These are phyloP conservation scores for Lachancea waltii DNA, from an alignment of 805 yeast species.

Conservation along the genomic window DNA sequence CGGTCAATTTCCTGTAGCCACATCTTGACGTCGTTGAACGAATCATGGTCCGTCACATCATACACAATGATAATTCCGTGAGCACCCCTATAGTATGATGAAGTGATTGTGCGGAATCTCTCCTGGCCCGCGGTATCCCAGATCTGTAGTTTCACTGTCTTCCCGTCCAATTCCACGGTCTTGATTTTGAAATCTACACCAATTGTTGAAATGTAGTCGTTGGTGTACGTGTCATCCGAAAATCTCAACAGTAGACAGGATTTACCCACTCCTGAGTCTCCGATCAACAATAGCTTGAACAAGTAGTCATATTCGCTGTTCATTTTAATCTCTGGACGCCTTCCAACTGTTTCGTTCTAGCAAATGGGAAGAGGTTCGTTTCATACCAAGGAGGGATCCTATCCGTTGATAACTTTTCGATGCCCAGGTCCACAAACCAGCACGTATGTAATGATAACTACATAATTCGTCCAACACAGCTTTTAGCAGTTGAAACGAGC, in stretches of 20 bases:
- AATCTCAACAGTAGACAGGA: conserved; percentile 91
- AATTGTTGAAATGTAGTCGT: conserved; percentile 93
- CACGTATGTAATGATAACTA: no score
- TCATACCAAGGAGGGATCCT: not conserved
- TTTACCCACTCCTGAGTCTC: conserved; percentile 98
- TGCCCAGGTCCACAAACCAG: not conserved
- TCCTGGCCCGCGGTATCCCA: conserved; percentile 99
- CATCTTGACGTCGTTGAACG: conserved; percentile 92
- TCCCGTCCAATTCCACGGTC: conserved; percentile 91
- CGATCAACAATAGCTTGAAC: conserved; percentile 89
- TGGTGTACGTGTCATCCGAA: conserved; percentile 95
- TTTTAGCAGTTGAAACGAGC: no score
- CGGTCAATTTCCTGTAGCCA: conserved; percentile 99
- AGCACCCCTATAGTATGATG: conserved; percentile 96
- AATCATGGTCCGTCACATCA: conserved; percentile 96
- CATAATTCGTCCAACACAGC: no score
- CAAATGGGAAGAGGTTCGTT: no score
- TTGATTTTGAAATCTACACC: conserved; percentile 93
- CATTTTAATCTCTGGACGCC: conserved; percentile 35
- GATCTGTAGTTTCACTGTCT: conserved; percentile 93
- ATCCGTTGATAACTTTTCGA: not conserved
- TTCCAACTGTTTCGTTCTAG: no score
- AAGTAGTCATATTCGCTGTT: conserved; percentile 96
- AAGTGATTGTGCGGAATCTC: conserved; percentile 94
- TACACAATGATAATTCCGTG: conserved; percentile 97